These are phyloP conservation scores for Cerrena zonata DNA, from an alignment of 1,284 basidiomycete species.

Conservation along the genomic window DNA sequence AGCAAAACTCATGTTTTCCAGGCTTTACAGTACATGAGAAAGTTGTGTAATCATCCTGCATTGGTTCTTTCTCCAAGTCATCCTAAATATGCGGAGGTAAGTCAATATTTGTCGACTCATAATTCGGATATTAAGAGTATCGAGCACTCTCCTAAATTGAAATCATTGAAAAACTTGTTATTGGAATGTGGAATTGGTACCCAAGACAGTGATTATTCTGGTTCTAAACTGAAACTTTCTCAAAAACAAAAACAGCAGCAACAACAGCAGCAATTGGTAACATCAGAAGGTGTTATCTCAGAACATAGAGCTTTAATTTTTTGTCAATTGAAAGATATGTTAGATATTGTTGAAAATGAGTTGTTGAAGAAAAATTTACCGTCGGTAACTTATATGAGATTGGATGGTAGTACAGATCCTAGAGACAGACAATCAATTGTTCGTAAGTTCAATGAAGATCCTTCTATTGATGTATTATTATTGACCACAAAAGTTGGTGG, in stretches of 20 bases:
- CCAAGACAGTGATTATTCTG: constrained; percentile 94
- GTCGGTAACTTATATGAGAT: constrained; percentile 93
- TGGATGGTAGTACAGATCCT: constrained; percentile 87
- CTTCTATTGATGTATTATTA: constrained; percentile 93
- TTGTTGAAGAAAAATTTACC: constrained; percentile 92
- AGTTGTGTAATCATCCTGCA: too few relatives aligned
- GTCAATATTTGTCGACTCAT: too few relatives aligned
- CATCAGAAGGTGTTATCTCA: constrained; percentile 62
- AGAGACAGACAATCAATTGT: constrained; percentile 92
- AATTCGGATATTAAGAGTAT: too few relatives aligned
- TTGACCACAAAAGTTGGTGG: constrained; percentile 97
- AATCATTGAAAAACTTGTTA: constrained; percentile 5
- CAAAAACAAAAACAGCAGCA: constrained; percentile 53
- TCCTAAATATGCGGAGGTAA: too few relatives aligned
- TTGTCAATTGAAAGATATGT: constrained; percentile 98
- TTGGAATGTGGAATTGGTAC: constrained; percentile 63
- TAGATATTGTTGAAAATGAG: constrained; percentile 94
- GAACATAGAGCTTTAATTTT: constrained; percentile 98
- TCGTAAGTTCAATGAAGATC: constrained; percentile 96
- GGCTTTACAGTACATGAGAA: too few relatives aligned
- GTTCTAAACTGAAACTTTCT: constrained; percentile 34
- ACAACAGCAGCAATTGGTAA: constrained; percentile 57
- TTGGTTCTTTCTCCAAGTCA: too few relatives aligned
- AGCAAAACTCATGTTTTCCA: too few relatives aligned
- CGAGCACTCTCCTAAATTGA: constrained; percentile 4